Evolutionary conservation across 2,329 filamentous ascomycete genomes (phyloP).

Genomic region (Parastagonospora avenae): DNA sequence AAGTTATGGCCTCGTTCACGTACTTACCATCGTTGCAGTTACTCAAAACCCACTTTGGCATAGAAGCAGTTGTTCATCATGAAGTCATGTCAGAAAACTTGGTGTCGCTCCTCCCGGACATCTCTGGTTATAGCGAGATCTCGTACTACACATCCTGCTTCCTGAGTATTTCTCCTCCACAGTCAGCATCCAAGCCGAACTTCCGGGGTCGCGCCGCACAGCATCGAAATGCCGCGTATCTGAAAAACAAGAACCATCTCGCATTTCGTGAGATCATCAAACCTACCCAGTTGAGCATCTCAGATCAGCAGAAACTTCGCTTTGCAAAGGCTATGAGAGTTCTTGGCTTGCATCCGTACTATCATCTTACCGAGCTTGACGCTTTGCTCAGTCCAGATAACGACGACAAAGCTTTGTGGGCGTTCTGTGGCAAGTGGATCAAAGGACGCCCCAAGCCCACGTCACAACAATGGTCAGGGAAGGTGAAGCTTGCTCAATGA

Average conservation of each 20-base stretch:
- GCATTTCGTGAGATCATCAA: constrained; percentile 2
- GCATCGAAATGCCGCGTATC: background rate
- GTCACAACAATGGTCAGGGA: background rate
- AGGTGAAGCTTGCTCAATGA: background rate
- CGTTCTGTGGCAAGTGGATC: background rate
- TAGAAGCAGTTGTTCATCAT: constrained; percentile 7
- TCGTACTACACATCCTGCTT: constrained; percentile 4
- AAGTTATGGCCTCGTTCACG: background rate
- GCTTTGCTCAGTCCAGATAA: background rate
- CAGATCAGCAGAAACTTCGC: constrained; percentile 1
- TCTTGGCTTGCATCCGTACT: background rate
- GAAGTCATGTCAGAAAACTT: constrained; percentile 1
- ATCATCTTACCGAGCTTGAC: constrained; percentile 8
- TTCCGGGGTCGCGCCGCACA: background rate
- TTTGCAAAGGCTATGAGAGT: constrained; percentile 8
- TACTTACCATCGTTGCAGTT: background rate
- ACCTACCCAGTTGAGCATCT: background rate
- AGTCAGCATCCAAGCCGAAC: background rate
- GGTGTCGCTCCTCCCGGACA: background rate
- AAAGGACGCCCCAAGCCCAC: background rate
- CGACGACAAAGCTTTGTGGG: background rate
- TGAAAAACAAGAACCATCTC: background rate
- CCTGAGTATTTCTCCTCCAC: background rate
- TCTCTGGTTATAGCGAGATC: background rate
- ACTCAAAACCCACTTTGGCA: constrained; percentile 4